A percentile compares a stretch with the other conserved stretches of the same genome.
These are phyloP conservation scores for Meyerozyma smithsonii DNA, from an alignment of 1,139 yeast species.

Conservation along the genomic window DNA sequence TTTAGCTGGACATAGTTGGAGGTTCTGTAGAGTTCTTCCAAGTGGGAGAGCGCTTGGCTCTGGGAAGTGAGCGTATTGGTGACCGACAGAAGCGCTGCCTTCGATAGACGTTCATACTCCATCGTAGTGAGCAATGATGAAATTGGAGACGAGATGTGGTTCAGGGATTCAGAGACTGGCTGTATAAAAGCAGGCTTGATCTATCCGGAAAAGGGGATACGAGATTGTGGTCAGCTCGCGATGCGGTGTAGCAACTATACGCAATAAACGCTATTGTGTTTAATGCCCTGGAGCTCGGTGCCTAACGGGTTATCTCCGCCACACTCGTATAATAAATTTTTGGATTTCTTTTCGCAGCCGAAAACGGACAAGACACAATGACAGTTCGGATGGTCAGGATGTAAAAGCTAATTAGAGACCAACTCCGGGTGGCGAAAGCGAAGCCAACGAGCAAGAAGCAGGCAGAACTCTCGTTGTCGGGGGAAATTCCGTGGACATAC, in stretches of 20 bases:
- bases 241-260: no score
- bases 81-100: conserved; percentile 23
- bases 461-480: no score
- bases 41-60: conserved; percentile 28
- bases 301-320: not conserved
- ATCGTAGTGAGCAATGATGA: not conserved
- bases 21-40: conserved; percentile 25
- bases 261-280: no score
- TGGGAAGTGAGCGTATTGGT: conserved; percentile 28
- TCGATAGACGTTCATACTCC: not conserved
- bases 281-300: no score
- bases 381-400: no score
- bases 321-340: not conserved
- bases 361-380: not conserved
- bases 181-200: no score
- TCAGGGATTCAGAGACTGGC: no score
- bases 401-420: no score
- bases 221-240: no score
- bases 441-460: no score
- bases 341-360: conserved; percentile 1
- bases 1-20: conserved; percentile 46
- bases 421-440: no score
- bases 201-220: no score
- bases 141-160: not conserved
- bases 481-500: not conserved